Base-by-base conservation (phyloP, 129 eudicot species). In the Helianthus tuberosus region DNA sequence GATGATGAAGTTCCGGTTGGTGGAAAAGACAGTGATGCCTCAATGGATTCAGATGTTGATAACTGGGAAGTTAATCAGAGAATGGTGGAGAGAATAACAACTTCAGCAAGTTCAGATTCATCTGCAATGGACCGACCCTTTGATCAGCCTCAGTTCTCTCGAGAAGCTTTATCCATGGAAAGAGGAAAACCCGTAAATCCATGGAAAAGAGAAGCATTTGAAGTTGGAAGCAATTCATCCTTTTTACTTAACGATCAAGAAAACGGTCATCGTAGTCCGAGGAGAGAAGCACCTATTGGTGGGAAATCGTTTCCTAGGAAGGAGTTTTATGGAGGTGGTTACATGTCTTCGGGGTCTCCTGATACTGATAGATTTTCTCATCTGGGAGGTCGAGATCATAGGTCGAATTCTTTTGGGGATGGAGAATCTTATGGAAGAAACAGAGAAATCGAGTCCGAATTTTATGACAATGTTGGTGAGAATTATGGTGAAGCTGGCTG, bases 21-120 rank as follows among this genome's bases (percentile, higher is more conserved):
- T 14, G 54, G 68, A 44, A 91, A 81, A 64, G 97, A 85, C 69
- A 85, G 80, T 51, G 89, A 83, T 58, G 59, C 62, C 11, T 80
- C 90, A 1, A 16, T 80, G 72, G 82, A 79, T 43, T 72, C 73
- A 11, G 96, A 87, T 67, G 51, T 78, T 67, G 91, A 86, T 74
- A 76, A 81, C 55, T 95, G 99, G 97, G 99, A 95, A 84, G 93
- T 91, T 73, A 73, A 86, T 71, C 94, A 91, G 82, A 87, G 94
- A 80, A 85, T 86, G 91, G 97, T 91, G 75, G 96, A 91, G 67
- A 86, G 92, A 68, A 85, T 95, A 35, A 85, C 90, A 49, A 80
- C 89, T 68, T 81, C 97, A 11, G 89, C 85, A 29, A 85, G 90
- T 49, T 86, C 91, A n/a, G 96, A 94, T 69, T 85, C 93, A 50